These are phyloP conservation scores for Mycena pura DNA, from an alignment of 768 basidiomycete species.

Conservation along the genomic window DNA sequence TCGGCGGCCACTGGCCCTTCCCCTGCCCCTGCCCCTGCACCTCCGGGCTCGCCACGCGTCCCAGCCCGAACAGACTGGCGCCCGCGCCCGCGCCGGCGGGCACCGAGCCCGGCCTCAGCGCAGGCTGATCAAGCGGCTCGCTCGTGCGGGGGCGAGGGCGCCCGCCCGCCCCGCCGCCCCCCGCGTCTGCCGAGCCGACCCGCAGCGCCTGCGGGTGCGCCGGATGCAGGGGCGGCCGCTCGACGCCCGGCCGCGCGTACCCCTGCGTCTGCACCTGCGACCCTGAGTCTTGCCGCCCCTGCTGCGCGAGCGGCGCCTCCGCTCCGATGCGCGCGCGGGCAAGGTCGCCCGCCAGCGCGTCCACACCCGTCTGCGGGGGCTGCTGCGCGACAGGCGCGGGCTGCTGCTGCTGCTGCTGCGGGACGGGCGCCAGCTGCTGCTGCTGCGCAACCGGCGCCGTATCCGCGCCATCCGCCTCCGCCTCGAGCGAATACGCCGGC, in stretches of 20 bases:
- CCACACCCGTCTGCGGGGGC: constrained; percentile 3
- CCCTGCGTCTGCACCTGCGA: not conserved
- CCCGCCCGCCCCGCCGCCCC: not conserved
- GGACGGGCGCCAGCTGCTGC: not conserved
- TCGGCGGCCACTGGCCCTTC: not conserved
- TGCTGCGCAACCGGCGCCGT: not conserved
- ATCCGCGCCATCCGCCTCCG: constrained; percentile 31
- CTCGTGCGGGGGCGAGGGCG: no score
- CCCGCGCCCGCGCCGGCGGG: not conserved
- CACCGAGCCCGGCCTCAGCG: no score
- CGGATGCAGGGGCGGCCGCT: constrained; percentile 24
- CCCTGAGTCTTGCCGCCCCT: constrained; percentile 9
- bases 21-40: constrained; percentile 1
- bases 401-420: not conserved
- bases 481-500: constrained; percentile 72
- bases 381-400: not conserved
- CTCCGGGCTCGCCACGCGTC: constrained; percentile 10
- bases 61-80: not conserved
- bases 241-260: not conserved
- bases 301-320: constrained; percentile 10
- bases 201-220: constrained; percentile 15
- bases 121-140: no score
- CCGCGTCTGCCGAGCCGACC: constrained; percentile 1
- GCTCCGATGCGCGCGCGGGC: constrained; percentile 11
- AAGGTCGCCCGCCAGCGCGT: constrained; percentile 15